Base-by-base conservation (phyloP, 495 filamentous ascomycete species). In the Pseudoneurospora amorphoporcata region DNA sequence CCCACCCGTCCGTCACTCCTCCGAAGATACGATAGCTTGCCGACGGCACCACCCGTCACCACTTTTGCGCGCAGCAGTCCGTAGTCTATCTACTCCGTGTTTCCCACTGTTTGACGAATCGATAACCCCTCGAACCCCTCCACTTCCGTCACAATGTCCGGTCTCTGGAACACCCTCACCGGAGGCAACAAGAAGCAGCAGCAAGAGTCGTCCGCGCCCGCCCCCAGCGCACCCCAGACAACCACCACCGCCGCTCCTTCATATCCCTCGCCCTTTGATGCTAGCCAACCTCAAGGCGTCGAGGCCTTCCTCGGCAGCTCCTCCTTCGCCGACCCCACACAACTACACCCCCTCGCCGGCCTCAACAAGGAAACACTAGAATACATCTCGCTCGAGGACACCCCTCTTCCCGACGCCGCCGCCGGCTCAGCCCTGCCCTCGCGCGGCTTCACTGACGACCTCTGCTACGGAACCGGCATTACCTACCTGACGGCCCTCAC, bases 391-490 rank as follows among this genome's bases (percentile, higher is more conserved):
- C 91, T 99, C 79, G 95, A 98, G 85, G 95, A 98, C 77, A 91
- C 93, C 35, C 87, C 90, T 12, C 91, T 98, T 61, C 94, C 94
- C 43, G 87, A 94, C 77, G 87, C 97, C n/a, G 93, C 95, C 69
- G 94, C 94, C 77, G 86, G 88, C 47, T 93, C 94, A 16, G 90
- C 92, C 42, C 88, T 99, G 41, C 96, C 96, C 5, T 97, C 94
- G 38, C 91, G 96, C 79, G 95, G 95, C 76, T 99, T 96, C 90
- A 95, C 92, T 69, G 95, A 99, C 80, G 95, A 99, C 81, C 89
- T 99, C 69, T 98, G 95, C 83, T 99, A 99, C 79, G 96, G 96
- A 77, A 94, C 95, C 35, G 95, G 95, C 71, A 90, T 94, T 42
- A 97, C 93, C 75, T 99, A 99, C 82, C 87, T 99, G 69, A 84